phyloP scores from a whole-genome alignment of 2,329 filamentous ascomycete species.

The Ilyonectria sp. region DNA sequence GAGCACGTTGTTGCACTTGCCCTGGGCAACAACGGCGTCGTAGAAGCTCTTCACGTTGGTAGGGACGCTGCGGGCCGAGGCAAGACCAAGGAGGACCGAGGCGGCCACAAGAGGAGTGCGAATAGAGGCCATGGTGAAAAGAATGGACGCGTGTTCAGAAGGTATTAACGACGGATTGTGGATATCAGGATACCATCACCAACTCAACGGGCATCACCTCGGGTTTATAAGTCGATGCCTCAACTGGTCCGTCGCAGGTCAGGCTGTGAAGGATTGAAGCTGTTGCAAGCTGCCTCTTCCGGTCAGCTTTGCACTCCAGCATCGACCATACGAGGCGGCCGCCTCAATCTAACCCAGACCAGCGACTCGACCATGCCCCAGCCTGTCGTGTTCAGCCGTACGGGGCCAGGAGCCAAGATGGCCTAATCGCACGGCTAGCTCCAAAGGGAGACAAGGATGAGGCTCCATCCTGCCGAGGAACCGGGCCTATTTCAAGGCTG shows the following conservation, averaged over 20 bases:
- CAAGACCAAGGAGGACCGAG: slow-evolving; percentile 40
- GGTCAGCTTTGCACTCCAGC: neutral
- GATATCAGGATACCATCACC: slow-evolving; percentile 12
- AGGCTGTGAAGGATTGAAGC: neutral
- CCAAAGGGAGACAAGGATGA: neutral
- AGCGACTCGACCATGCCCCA: neutral
- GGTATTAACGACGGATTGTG: neutral
- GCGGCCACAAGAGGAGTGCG: slow-evolving; percentile 42
- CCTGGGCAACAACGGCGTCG: slow-evolving; percentile 55
- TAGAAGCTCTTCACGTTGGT: slow-evolving; percentile 59
- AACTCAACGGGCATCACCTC: slow-evolving; percentile 11
- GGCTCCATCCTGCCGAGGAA: neutral
- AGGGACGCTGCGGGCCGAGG: slow-evolving; percentile 55
- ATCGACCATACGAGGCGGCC: slow-evolving; percentile 14
- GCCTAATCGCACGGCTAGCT: neutral
- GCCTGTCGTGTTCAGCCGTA: slow-evolving; percentile 1
- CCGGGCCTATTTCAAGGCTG: neutral
- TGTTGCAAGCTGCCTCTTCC: neutral
- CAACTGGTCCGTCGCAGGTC: neutral
- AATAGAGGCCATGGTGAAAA: slow-evolving; percentile 37
- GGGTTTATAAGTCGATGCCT: slow-evolving; percentile 10
- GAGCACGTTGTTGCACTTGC: slow-evolving; percentile 56
- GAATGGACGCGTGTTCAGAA: neutral
- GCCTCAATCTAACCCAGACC: slow-evolving; percentile 7
- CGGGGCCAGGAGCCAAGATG: slow-evolving; percentile 7